Conservation (phyloP, 1,284 basidiomycete genomes). For the Austroboletus novae-zelandiae region DNA sequence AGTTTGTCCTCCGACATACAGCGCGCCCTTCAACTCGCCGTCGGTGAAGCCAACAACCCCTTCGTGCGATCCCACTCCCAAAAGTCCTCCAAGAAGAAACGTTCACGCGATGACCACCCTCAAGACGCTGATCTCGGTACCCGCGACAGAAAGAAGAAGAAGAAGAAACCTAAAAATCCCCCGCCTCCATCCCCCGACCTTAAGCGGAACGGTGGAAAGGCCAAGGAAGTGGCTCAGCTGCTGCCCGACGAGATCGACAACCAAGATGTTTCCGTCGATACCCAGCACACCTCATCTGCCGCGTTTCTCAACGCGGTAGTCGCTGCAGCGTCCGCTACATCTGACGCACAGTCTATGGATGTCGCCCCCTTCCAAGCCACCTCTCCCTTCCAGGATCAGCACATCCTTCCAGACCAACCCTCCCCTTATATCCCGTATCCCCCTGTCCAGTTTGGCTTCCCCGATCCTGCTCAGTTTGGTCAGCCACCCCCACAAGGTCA, state of each 20-base stretch:
- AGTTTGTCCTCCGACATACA: conserved; percentile 39
- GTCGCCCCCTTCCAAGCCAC: conserved; percentile 22
- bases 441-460: conserved; percentile 27
- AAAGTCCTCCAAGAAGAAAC: conserved; percentile 24
- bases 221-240: conserved; percentile 29
- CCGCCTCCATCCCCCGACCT: not conserved
- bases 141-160: conserved; percentile 27
- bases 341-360: conserved; percentile 29
- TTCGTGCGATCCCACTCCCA: conserved; percentile 34
- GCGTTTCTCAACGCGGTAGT: conserved; percentile 64
- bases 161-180: conserved; percentile 11
- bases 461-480: conserved; percentile 30
- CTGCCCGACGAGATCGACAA: conserved; percentile 16
- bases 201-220: conserved; percentile 39
- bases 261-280: conserved; percentile 30
- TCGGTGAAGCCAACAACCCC: conserved; percentile 41
- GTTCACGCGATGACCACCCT: conserved; percentile 19
- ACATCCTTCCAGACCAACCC: conserved; percentile 25
- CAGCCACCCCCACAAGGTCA: conserved; percentile 29
- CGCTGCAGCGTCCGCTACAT: conserved; percentile 49
- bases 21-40: conserved; percentile 37
- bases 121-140: conserved; percentile 15
- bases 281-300: conserved; percentile 41
- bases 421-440: conserved; percentile 30
- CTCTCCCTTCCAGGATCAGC: conserved; percentile 31